Percentiles rank a stretch among this genome's conserved stretches.
These are phyloP conservation scores for Linaria vulgaris DNA, from an alignment of 257 asterid genomes.

Conservation along the genomic window DNA sequence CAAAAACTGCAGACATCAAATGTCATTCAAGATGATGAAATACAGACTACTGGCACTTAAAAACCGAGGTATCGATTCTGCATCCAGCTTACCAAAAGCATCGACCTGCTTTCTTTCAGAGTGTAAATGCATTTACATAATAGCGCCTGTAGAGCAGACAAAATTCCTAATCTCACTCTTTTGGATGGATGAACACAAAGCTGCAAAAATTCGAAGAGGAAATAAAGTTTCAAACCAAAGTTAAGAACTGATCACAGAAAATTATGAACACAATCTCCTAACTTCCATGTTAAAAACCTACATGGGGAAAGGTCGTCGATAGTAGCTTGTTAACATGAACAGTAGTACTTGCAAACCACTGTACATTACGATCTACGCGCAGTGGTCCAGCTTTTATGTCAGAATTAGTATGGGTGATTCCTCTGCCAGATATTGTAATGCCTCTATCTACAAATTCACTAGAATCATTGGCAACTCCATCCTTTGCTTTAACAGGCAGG, in stretches of 20 bases:
- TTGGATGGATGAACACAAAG: constrained; percentile 78
- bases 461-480: constrained; percentile 29
- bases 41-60: constrained; percentile 20
- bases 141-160: constrained; percentile 63
- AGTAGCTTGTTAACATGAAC: constrained; percentile 71
- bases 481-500: constrained; percentile 46
- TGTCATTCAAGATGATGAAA: constrained; percentile 9
- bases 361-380: constrained; percentile 67
- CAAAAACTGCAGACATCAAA: not conserved
- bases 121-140: constrained; percentile 61
- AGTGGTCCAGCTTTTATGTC: constrained; percentile 41
- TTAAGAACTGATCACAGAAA: constrained; percentile 14
- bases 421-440: constrained; percentile 31
- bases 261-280: constrained; percentile 13
- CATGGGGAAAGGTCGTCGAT: constrained; percentile 85
- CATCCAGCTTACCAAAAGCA: constrained; percentile 80
- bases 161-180: constrained; percentile 66
- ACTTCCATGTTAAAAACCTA: constrained; percentile 40
- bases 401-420: constrained; percentile 28
- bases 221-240: constrained; percentile 5
- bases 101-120: constrained; percentile 73
- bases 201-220: constrained; percentile 39
- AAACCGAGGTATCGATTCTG: constrained; percentile 22
- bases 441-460: constrained; percentile 33
- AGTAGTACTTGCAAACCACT: constrained; percentile 69